These are phyloP conservation scores for Thielaviopsis populi DNA, from an alignment of 2,329 filamentous ascomycete species.

Conservation along the genomic window DNA sequence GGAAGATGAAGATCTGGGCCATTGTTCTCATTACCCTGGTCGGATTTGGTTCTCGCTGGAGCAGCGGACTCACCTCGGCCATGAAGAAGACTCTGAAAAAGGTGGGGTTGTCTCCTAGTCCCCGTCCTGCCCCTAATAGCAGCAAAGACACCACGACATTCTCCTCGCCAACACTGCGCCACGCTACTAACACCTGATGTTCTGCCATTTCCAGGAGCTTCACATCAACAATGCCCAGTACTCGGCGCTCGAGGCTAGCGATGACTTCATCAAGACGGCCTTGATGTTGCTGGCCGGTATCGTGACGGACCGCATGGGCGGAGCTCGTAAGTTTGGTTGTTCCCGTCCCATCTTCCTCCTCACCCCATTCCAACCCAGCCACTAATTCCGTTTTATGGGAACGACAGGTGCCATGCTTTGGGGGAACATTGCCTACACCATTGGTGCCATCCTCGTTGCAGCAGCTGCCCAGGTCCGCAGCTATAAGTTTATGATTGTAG, in stretches of 20 bases:
- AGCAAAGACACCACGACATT: neutral
- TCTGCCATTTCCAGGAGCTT: constrained; percentile 27
- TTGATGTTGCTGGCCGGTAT: constrained; percentile 40
- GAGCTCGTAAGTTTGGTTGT: constrained; percentile 29
- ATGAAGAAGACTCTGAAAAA: constrained; percentile 49
- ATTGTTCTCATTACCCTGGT: constrained; percentile 38
- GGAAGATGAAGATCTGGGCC: constrained; percentile 25
- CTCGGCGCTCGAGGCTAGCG: constrained; percentile 42
- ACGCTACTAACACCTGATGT: neutral
- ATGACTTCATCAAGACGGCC: constrained; percentile 45
- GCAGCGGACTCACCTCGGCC: constrained; percentile 42
- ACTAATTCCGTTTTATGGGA: neutral
- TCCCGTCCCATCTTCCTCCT: neutral
- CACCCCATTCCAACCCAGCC: neutral
- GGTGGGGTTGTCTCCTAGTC: constrained; percentile 18
- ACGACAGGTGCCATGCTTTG: constrained; percentile 37
- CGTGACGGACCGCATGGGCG: constrained; percentile 43
- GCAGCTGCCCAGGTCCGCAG: constrained; percentile 40
- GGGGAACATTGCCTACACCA: constrained; percentile 44
- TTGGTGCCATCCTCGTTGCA: constrained; percentile 44
- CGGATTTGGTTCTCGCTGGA: constrained; percentile 46
- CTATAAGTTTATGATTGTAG: constrained; percentile 46
- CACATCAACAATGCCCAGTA: constrained; percentile 45
- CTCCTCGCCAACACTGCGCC: neutral
- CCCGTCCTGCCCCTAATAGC: neutral